Percentiles rank a stretch among this genome's conserved stretches.
Evolutionary conservation across 345 rosid genomes (phyloP).

Genomic region (Aquilaria sinensis): DNA sequence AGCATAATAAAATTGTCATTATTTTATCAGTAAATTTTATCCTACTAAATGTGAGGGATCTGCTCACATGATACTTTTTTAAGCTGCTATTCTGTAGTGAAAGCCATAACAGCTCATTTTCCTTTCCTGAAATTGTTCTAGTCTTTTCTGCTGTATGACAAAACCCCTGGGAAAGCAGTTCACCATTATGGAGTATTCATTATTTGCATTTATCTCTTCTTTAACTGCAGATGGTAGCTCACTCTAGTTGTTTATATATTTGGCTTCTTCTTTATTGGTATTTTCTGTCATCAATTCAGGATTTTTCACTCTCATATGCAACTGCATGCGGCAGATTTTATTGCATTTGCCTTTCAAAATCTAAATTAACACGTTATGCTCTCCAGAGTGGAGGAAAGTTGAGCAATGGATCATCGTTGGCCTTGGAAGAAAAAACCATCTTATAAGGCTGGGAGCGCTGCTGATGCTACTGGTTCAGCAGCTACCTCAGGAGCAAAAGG

Average conservation of each 20-base stretch:
- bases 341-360: neutral
- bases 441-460: slow-evolving; percentile 40
- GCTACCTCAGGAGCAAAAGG: neutral
- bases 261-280: too few species aligned
- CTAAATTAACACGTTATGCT: neutral
- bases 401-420: slow-evolving; percentile 31
- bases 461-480: slow-evolving; percentile 28
- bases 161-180: too few species aligned
- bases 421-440: slow-evolving; percentile 92
- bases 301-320: too few species aligned
- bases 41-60: too few species aligned
- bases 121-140: too few species aligned
- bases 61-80: too few species aligned
- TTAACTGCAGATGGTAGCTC: neutral
- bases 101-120: too few species aligned
- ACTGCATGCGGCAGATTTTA: neutral
- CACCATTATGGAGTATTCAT: neutral
- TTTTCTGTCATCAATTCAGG: too few species aligned
- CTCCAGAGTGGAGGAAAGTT: neutral
- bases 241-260: too few species aligned
- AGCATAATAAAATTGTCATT: neutral
- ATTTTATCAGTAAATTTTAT: neutral
- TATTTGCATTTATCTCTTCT: neutral
- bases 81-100: too few species aligned
- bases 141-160: too few species aligned